Evolutionary conservation across 805 yeast species (phyloP).

Genomic region (Dipodascopsis uninucleata): DNA sequence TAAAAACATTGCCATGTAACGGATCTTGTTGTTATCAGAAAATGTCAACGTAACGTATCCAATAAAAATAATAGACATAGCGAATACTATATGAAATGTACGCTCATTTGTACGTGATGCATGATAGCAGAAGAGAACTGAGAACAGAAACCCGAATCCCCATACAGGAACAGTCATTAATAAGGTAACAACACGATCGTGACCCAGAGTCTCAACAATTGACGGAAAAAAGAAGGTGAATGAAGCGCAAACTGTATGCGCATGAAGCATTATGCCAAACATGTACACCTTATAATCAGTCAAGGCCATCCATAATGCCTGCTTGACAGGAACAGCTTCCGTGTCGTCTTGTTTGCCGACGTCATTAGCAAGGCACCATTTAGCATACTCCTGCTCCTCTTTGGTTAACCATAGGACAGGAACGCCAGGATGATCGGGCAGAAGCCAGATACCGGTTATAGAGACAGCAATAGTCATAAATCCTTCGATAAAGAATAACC

Average conservation of each 20-base stretch:
- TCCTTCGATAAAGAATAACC: conserved; percentile 51
- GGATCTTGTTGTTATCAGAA: not conserved
- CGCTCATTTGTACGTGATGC: conserved; percentile 6
- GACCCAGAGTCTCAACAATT: conserved; percentile 51
- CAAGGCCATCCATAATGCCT: conserved; percentile 7
- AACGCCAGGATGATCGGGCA: conserved; percentile 48
- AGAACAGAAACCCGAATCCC: conserved; percentile 45
- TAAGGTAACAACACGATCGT: conserved; percentile 46
- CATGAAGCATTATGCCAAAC: conserved; percentile 12
- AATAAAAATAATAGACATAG: not conserved
- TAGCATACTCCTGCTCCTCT: conserved; percentile 18
- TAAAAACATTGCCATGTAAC: conserved; percentile 5
- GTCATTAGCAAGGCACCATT: conserved; percentile 34
- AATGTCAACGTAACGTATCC: conserved; percentile 1
- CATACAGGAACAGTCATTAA: conserved; percentile 59
- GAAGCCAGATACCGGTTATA: conserved; percentile 32
- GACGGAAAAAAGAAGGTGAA: conserved; percentile 56
- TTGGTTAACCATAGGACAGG: conserved; percentile 22
- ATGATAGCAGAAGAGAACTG: conserved; percentile 2
- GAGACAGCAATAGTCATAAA: conserved; percentile 34
- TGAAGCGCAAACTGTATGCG: conserved; percentile 13
- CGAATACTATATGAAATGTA: conserved; percentile 3
- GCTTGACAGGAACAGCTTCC: conserved; percentile 5
- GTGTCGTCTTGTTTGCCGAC: conserved; percentile 40
- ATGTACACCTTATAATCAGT: conserved; percentile 20